These are phyloP conservation scores for Picochlorum sp. DNA, from an alignment of 139 green algal genomes.

Conservation along the genomic window DNA sequence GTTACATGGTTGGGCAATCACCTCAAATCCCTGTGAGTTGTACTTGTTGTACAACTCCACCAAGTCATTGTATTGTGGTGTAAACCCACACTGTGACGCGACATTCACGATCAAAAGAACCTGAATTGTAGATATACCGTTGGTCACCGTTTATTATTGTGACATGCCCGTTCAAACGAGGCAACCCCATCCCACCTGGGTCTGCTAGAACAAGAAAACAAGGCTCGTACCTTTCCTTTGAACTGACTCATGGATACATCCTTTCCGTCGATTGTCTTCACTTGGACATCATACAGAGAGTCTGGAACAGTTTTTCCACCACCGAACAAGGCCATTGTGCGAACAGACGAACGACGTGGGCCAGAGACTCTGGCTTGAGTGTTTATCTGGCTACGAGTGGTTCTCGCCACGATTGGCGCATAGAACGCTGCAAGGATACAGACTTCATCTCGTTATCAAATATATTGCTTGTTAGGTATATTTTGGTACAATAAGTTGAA, in stretches of 20 bases:
- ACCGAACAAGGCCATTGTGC: conserved; percentile 11
- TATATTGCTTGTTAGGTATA: too few relatives aligned
- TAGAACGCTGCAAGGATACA: too few relatives aligned
- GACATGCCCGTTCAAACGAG: too few relatives aligned
- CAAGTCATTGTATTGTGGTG: conserved; percentile 51
- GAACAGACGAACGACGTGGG: background rate
- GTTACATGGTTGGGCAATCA: conserved; percentile 74
- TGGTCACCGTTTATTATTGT: too few relatives aligned
- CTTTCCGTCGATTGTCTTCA: conserved; percentile 38
- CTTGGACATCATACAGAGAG: conserved; percentile 4
- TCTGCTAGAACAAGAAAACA: too few relatives aligned
- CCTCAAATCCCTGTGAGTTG: conserved; percentile 46
- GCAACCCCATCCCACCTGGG: too few relatives aligned
- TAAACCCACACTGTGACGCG: conserved; percentile 42
- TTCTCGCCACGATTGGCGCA: too few relatives aligned
- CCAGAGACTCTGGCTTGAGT: too few relatives aligned
- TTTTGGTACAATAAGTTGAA: too few relatives aligned
- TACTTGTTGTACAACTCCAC: conserved; percentile 66
- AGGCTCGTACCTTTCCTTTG: conserved; percentile 45
- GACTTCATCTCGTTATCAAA: too few relatives aligned
- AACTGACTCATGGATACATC: conserved; percentile 34
- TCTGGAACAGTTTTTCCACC: conserved; percentile 10
- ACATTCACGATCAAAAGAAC: conserved; percentile 63
- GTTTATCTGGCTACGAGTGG: too few relatives aligned
- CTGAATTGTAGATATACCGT: too few relatives aligned